Base-by-base conservation (phyloP, 257 asterid species). In the Euphrasia confusa region DNA sequence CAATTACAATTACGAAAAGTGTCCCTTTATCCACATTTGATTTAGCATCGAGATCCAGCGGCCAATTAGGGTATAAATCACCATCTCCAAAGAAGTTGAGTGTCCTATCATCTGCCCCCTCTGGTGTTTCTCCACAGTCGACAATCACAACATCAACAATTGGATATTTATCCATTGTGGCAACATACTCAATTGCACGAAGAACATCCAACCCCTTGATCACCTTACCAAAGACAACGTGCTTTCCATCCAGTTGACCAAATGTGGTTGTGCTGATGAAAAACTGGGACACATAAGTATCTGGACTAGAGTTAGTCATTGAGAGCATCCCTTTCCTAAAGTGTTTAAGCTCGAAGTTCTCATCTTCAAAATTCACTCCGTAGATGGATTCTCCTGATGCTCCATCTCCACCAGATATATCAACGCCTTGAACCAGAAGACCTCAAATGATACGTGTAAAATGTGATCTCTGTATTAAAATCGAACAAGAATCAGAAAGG, bases 31-130 rank as follows among this genome's bases (percentile, higher is more conserved):
- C 24, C n/a, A n/a, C n/a, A 63, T 47, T 72, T 11, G 81, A 74
- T 66, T 70, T 81, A 50, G 75, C 55, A 27, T 79, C 89, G n/a
- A 83, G 84, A 74, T 90, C 95, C 47, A 73, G 63, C 1, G 97
- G 96, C 95, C 90, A 90, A 68, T 90, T 96, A 64, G 93, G 90
- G 73, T 84, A 90, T 5, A 76, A 28, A 76, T 90, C 97, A 66
- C 93, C 95, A 71, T 90, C 97, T 53, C 79, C 79, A 65, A 81
- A 90, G 69, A 81, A 85, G 77, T 87, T 77, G 12, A 78, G 57
- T 32, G 79, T 79, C 59, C 97, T 96, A 74, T 87, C 95, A 80
- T 90, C 95, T 55, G 72, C 80, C 21, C 93, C 96, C 74, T 75
- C 90, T 37, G 77, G 79, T 67, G 85, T 74, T 78, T 88, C 96